These are phyloP conservation scores for Rhynchosporium graminicola DNA, from an alignment of 2,329 filamentous ascomycete species.

Conservation along the genomic window DNA sequence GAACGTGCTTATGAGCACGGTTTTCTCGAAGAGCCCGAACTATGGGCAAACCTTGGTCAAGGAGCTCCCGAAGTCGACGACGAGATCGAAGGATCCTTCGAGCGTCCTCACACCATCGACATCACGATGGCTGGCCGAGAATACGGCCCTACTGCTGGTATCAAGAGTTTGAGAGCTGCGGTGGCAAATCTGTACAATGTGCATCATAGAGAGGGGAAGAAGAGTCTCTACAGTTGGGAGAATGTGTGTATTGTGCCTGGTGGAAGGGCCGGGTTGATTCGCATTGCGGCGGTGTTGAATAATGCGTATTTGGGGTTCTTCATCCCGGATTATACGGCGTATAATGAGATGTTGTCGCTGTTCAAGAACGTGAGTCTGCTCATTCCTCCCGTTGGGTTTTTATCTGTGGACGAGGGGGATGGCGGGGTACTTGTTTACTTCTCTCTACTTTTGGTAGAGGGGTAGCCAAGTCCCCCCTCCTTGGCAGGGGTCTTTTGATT, in stretches of 20 bases:
- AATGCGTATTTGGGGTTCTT: slow-evolving; percentile 94
- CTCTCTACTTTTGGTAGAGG: not conserved
- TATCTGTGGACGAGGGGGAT: not conserved
- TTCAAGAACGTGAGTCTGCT: slow-evolving; percentile 75
- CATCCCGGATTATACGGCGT: slow-evolving; percentile 92
- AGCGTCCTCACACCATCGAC: slow-evolving; percentile 75
- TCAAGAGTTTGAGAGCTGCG: slow-evolving; percentile 84
- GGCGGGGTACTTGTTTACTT: not conserved
- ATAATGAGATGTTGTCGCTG: slow-evolving; percentile 94
- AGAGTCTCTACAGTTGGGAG: slow-evolving; percentile 92
- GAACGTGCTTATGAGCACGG: slow-evolving; percentile 88
- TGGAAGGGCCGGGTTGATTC: slow-evolving; percentile 87
- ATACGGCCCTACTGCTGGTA: slow-evolving; percentile 92
- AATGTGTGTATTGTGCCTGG: slow-evolving; percentile 96
- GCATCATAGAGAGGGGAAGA: slow-evolving; percentile 84
- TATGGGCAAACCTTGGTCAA: slow-evolving; percentile 93
- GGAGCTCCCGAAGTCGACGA: slow-evolving; percentile 93
- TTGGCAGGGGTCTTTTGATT: slow-evolving; percentile 19
- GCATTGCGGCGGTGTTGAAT: slow-evolving; percentile 90
- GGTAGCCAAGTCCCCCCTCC: slow-evolving; percentile 12
- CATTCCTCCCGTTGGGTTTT: not conserved
- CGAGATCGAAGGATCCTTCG: slow-evolving; percentile 86
- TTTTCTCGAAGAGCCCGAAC: slow-evolving; percentile 76
- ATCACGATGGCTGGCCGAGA: slow-evolving; percentile 78
- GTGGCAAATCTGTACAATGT: slow-evolving; percentile 92